Evolutionary conservation across 495 filamentous ascomycete genomes (phyloP), one percentile per base, ranked within the genome.

Genomic region (Aspergillus steynii): DNA sequence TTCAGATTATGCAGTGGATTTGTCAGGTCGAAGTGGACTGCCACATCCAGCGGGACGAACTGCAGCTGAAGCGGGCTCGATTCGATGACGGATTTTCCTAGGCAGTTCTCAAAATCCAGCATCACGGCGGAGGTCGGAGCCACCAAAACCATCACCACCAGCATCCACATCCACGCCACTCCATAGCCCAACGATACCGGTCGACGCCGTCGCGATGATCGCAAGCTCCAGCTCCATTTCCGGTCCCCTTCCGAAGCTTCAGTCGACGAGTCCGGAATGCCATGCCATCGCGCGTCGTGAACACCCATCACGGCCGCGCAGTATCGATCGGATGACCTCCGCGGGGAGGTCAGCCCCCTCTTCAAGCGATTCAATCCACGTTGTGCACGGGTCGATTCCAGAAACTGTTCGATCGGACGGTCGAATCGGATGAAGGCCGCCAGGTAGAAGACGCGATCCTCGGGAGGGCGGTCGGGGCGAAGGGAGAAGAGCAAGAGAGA

Each of bases 101-200:
- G 73, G 74, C 95, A 99, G 74, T 99, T 97, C 4, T 91, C 82
- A 71, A 95, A 96, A 45, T 84, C 75, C 56, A 97, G 74, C 65
- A 85, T 81, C 28, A 83, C 88, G 27, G 90, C 90, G 8, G 57
- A 55, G 14, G 68, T 62, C 15, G 74, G 67, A 28, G 66, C 69
- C 3, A 61, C 61, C 50, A 65, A 57, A 2, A 71, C 6, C 29
- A 73, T 60, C 29, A 76, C 32, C 20, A 75, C 25, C 31, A 68
- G 49, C 26, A 74, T 66, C 60, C 65, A 31, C 53, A 58, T 50
- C 61, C 57, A 65, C 5, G 29, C 42, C n/a, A 62, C 61, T 15
- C 65, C 61, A 25, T 28, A 27, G 28, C 27, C 25, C 25, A 56
- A 37, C 5, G 61, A 68, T 58, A 61, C 65, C 32, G 27, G 20